These are phyloP conservation scores for Tuber calosporum DNA, from an alignment of 495 filamentous ascomycete genomes.

Conservation along the genomic window DNA sequence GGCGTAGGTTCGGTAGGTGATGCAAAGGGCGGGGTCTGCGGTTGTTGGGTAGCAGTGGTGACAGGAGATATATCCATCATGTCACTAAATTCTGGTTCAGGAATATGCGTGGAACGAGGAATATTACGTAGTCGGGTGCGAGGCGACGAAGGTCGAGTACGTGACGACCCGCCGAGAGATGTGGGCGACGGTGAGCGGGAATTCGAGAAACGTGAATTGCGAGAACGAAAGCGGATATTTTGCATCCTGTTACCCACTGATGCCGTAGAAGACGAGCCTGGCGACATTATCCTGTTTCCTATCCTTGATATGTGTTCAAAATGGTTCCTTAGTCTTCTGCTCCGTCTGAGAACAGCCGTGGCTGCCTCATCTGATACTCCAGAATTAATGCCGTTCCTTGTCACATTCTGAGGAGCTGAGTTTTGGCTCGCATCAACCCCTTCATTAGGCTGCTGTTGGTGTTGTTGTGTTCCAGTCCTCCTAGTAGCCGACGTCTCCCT, in stretches of 20 bases:
- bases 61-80: slow-evolving; percentile 41
- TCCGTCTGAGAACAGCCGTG: slow-evolving; percentile 34
- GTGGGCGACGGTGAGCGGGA: slow-evolving; percentile 40
- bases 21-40: slow-evolving; percentile 18
- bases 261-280: slow-evolving; percentile 22
- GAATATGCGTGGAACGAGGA: slow-evolving; percentile 35
- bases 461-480: slow-evolving; percentile 20
- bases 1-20: slow-evolving; percentile 18
- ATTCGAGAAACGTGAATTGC: slow-evolving; percentile 26
- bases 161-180: slow-evolving; percentile 31
- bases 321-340: slow-evolving; percentile 36
- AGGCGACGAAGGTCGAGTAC: slow-evolving; percentile 25
- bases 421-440: slow-evolving; percentile 19
- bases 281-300: slow-evolving; percentile 32
- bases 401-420: slow-evolving; percentile 19
- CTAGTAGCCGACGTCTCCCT: slow-evolving; percentile 33
- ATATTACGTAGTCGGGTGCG: slow-evolving; percentile 37
- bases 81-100: slow-evolving; percentile 28
- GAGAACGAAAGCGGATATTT: slow-evolving; percentile 49
- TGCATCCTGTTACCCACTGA: slow-evolving; percentile 47
- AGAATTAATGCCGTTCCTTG: slow-evolving; percentile 18
- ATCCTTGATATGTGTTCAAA: slow-evolving; percentile 38
- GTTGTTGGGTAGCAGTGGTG: slow-evolving; percentile 32
- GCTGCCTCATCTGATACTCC: slow-evolving; percentile 26
- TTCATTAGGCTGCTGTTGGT: background rate